These are phyloP conservation scores for Spongiforma sp. DNA, from an alignment of 1,284 basidiomycete species.

Conservation along the genomic window DNA sequence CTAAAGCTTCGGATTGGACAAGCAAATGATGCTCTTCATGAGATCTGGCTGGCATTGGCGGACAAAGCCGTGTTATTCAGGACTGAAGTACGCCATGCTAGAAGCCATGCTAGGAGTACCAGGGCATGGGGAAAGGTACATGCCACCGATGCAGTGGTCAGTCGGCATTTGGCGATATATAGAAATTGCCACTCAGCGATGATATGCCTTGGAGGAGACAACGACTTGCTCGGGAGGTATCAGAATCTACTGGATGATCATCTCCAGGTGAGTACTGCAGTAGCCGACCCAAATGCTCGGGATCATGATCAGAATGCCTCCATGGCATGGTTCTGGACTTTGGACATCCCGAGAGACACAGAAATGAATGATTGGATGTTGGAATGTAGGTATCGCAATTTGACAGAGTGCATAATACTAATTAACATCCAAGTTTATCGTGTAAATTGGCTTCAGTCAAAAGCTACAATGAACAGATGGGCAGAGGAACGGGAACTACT, in stretches of 20 bases:
- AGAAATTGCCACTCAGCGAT: neutral
- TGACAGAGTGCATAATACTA: neutral
- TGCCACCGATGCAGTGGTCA: neutral
- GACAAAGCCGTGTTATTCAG: neutral
- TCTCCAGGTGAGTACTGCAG: neutral
- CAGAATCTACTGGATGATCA: neutral
- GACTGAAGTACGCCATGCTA: neutral
- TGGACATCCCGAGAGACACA: neutral
- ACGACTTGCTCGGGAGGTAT: neutral
- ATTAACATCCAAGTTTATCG: neutral
- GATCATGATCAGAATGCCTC: neutral
- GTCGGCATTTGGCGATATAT: neutral
- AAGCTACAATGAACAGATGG: neutral
- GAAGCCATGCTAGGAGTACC: neutral
- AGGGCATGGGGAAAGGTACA: neutral
- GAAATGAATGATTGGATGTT: conserved; percentile 3
- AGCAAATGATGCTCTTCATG: neutral
- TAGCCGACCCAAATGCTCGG: neutral
- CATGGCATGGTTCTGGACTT: conserved; percentile 5
- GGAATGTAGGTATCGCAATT: neutral
- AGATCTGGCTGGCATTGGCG: neutral
- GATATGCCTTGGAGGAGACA: neutral
- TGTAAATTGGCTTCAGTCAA: conserved; percentile 1
- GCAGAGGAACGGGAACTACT: neutral
- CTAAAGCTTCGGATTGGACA: neutral